Evolutionary conservation across 208 protist species (phyloP), one percentile per base, ranked within the genome.

Genomic region (Trypanosoma lewisi): DNA sequence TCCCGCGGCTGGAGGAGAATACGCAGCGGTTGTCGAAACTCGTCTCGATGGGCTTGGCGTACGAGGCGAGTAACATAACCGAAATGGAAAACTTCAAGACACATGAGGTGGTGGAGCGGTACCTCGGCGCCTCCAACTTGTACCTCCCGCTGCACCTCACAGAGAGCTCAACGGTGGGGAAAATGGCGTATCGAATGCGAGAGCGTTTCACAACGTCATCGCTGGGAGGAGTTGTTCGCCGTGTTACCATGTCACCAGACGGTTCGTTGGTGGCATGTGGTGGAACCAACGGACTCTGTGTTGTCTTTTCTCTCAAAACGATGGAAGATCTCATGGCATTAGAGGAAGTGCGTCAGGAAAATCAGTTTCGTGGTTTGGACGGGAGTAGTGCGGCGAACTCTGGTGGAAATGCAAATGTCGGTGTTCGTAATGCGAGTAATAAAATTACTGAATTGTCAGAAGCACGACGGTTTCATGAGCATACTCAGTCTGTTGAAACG

Each of bases 381-480:
- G 77, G 67, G 23, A 84, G 73, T 36, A 63, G 55, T 44, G 63
- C 57, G 19, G 52, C 48, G 19, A 49, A 48, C 14, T 47, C 23
- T n/a, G 53, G 66, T 9, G 31, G 34, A 17, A 60, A 23, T 28
- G 74, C 62, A 30, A 23, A 54, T 28, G 52, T 64, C 25, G 59
- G 59, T 0, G 62, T 61, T 1, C 77, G 76, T 19, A 91, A 89
- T 52, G 82, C 72, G 14, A 72, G 67, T 44, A 94, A 91, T 53
- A 87, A 94, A 73, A 83, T 94, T 59, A 91, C 84, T 14, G 83
- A 94, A 50, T 62, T 94, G 7, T 63, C 88, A 9, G 80, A 80
- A 51, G 84, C 84, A 31, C 73, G 88, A 5, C 79, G 82, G 11
- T 87, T 85, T 56, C 73, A 82, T 57, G 88, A 87, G 14, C 81